phyloP scores from a whole-genome alignment of 768 basidiomycete species.

The Russula vinacea region DNA sequence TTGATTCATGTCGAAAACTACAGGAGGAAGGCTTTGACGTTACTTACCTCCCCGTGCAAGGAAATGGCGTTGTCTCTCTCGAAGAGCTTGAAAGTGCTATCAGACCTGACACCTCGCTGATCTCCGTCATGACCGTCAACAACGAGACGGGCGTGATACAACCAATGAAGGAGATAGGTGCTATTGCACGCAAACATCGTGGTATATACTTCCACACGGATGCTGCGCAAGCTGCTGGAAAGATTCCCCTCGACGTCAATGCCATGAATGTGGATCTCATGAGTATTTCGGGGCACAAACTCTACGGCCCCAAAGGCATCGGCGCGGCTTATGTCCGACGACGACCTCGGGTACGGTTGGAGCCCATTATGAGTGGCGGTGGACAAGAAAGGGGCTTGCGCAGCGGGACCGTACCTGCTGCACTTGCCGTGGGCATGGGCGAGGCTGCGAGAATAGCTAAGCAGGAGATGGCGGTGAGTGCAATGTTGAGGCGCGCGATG shows the following conservation, averaged over 20 bases:
- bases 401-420: constrained; percentile 89
- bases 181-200: constrained; percentile 77
- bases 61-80: constrained; percentile 79
- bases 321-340: constrained; percentile 93
- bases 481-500: constrained; percentile 31
- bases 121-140: constrained; percentile 98
- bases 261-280: constrained; percentile 93
- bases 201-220: constrained; percentile 96
- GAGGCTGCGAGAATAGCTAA: constrained; percentile 92
- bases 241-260: constrained; percentile 90
- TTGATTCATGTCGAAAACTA: constrained; percentile 95
- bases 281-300: constrained; percentile 95
- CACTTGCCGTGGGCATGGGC: constrained; percentile 87
- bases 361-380: constrained; percentile 92
- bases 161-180: constrained; percentile 92
- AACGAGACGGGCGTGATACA: constrained; percentile 99
- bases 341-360: constrained; percentile 87
- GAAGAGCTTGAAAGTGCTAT: constrained; percentile 81
- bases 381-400: constrained; percentile 95
- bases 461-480: constrained; percentile 87
- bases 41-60: constrained; percentile 93
- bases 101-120: constrained; percentile 87
- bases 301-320: constrained; percentile 96
- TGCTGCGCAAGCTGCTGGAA: constrained; percentile 92
- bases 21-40: constrained; percentile 96